Evolutionary conservation across 2,329 filamentous ascomycete genomes (phyloP), one percentile per base, ranked within the genome.

Genomic region (Xylariaceae sp.): DNA sequence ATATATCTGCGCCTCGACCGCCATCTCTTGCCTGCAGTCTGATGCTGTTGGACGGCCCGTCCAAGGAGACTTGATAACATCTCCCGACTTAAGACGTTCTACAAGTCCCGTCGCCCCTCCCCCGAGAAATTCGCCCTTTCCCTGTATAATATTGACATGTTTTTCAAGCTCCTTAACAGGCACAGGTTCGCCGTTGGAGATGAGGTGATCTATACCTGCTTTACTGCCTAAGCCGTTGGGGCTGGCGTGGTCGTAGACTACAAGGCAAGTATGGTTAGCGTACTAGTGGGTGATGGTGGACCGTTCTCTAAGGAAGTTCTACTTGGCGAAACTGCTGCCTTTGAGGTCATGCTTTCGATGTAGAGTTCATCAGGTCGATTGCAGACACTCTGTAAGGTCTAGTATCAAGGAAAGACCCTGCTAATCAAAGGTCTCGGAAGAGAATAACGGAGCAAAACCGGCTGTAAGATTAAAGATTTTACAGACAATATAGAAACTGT

Each of bases 11-110:
- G 48, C 54, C 48, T 57, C 48, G 47, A 54, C 56, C 29, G n/a
- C 36, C 52, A 59, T 56, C 19, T 51, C 56, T 41, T 47, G 14
- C 31, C 52, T 45, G 39, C 46, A 55, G 52, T 52, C 39, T 50
- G 37, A 49, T 43, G 7, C 39, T 21, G 37, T 56, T 36, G 52
- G 37, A 40, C 45, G 52, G 9, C 43, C 46, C 37, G 52, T 50
- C 39, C 37, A 52, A 19, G 56, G 52, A 47, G 47, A 56, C 26
- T 60, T 60, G 56, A 60, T 52, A 45, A 33, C 52, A 45, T 60
- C 44, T 46, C 56, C 56, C 6, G 52, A 56, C 33, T 24, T 34
- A 26, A 55, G 44, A 55, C 12, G 52, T 43, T 49, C 52, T 33
- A 49, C 44, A 49, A 55, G 44, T 37, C 36, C 36, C 16, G 36